These are phyloP conservation scores for Salvia rosmarinus DNA, from an alignment of 257 asterid genomes.

Conservation along the genomic window DNA sequence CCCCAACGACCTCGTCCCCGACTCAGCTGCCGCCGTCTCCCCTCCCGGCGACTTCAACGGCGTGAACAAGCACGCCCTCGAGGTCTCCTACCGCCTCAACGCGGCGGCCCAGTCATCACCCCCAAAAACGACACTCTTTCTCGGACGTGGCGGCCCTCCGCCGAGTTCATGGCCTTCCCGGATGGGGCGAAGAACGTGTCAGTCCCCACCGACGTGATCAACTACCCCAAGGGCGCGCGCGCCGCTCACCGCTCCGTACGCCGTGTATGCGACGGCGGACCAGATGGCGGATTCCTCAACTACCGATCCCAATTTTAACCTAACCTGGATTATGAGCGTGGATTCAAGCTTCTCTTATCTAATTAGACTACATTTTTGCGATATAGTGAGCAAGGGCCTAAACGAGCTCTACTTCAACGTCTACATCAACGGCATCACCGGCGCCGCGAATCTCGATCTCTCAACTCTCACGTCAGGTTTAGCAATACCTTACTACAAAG, in stretches of 20 bases:
- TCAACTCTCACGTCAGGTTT: slow-evolving; percentile 73
- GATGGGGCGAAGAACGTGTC: slow-evolving; percentile 59
- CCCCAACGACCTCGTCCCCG: slow-evolving; percentile 63
- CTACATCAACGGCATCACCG: slow-evolving; percentile 60
- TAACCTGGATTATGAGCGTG: slow-evolving; percentile 76
- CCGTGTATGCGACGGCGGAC: slow-evolving; percentile 73
- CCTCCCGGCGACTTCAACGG: slow-evolving; percentile 59
- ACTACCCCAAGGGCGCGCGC: slow-evolving; percentile 64
- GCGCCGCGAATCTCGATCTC: slow-evolving; percentile 70
- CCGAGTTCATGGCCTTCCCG: slow-evolving; percentile 52
- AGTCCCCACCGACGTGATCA: slow-evolving; percentile 51
- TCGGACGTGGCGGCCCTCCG: slow-evolving; percentile 74
- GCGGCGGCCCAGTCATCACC: slow-evolving; percentile 73
- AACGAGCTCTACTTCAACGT: slow-evolving; percentile 91
- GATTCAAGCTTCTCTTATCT: slow-evolving; percentile 81
- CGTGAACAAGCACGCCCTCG: slow-evolving; percentile 49
- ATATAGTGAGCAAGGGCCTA: slow-evolving; percentile 66
- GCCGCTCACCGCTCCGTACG: slow-evolving; percentile 67
- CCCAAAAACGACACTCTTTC: slow-evolving; percentile 72
- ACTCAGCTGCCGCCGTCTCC: slow-evolving; percentile 58
- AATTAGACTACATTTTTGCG: slow-evolving; percentile 84
- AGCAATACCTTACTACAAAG: slow-evolving; percentile 72
- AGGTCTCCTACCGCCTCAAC: slow-evolving; percentile 65
- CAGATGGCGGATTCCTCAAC: slow-evolving; percentile 75
- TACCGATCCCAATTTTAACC: slow-evolving; percentile 66